Base-by-base conservation (phyloP, 2,329 filamentous ascomycete species). In the Aspergillus pseudoviridinutans region DNA sequence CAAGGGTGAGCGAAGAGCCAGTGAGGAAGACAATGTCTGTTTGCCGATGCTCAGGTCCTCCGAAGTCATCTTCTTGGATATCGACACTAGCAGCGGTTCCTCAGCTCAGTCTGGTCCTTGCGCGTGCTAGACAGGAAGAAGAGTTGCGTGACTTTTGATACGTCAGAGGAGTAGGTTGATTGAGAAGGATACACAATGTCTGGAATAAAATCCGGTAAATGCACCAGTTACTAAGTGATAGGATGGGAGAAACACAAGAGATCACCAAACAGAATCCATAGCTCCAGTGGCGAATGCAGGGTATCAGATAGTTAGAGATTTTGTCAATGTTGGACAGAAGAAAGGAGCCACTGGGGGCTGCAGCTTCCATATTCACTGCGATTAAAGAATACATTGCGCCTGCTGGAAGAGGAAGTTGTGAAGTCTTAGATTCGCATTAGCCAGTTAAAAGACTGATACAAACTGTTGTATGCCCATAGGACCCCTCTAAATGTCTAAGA, bases 1-100 rank as follows among this genome's bases (percentile, higher is more conserved):
- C 14, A 51, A 35, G 12, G 58, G 44, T 4, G 62, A 60, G 5
- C 65, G 66, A 25, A 68, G 60, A 3, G 62, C 38, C 9, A 64
- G 51, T 46, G 65, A 65, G n/a, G 67, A 55, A 3, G 65, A 64
- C 29, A 66, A 61, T 28, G 58, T 25, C 50, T 59, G 61, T 8
- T 57, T 58, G 35, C 57, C 42, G 47, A 24, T 27, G 25, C 35
- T 41, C 17, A 42, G 47, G 38, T 58, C 54, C 29, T 54, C 44
- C 14, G 56, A 56, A 3, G 51, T 42, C 59, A 59, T 59, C 14
- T 44, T 35, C 22, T 24, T 38, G 5, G 9, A 24, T 46, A 14
- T 46, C 3, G n/a, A 46, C 2, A 47, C 2, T 6, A 47, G 10
- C 44, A 12, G 42, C 42, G 10, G 42, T 46, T 12, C 17, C 42